phyloP scores from a whole-genome alignment of 1,284 basidiomycete genomes.

The Fomitopsis betulina region DNA sequence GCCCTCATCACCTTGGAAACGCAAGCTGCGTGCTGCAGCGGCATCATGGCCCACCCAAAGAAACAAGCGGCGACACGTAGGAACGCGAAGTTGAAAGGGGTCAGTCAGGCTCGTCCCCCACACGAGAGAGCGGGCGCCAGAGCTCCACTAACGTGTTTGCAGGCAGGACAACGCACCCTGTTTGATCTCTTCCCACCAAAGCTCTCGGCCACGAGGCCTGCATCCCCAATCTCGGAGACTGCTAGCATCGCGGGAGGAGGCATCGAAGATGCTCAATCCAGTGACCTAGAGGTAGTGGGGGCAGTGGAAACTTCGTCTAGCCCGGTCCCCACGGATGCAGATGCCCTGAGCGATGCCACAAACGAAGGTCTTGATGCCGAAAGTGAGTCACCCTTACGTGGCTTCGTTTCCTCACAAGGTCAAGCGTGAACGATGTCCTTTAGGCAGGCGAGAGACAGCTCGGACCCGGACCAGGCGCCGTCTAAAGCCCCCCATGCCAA shows the following conservation, averaged over 20 bases:
- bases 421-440: background rate
- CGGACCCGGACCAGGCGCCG: background rate
- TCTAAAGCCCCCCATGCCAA: background rate
- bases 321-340: slow-evolving; percentile 6
- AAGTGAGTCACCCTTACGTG: slow-evolving; percentile 2
- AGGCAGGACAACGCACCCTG: slow-evolving; percentile 19
- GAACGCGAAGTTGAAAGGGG: slow-evolving; percentile 9
- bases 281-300: slow-evolving; percentile 13
- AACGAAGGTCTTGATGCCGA: background rate
- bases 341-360: background rate
- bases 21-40: background rate
- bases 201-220: slow-evolving; percentile 6
- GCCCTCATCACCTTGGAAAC: background rate
- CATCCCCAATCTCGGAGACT: slow-evolving; percentile 3
- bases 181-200: slow-evolving; percentile 16
- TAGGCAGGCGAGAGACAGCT: background rate
- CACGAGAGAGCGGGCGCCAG: background rate
- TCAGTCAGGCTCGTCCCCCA: slow-evolving; percentile 5
- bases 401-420: background rate
- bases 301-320: slow-evolving; percentile 8
- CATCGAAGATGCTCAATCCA: slow-evolving; percentile 5
- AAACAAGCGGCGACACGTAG: slow-evolving; percentile 5
- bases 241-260: background rate
- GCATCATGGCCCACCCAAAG: background rate
- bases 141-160: background rate